Evolutionary conservation across 1,139 yeast genomes (phyloP).

Genomic region (Yamadazyma membranifaciens): DNA sequence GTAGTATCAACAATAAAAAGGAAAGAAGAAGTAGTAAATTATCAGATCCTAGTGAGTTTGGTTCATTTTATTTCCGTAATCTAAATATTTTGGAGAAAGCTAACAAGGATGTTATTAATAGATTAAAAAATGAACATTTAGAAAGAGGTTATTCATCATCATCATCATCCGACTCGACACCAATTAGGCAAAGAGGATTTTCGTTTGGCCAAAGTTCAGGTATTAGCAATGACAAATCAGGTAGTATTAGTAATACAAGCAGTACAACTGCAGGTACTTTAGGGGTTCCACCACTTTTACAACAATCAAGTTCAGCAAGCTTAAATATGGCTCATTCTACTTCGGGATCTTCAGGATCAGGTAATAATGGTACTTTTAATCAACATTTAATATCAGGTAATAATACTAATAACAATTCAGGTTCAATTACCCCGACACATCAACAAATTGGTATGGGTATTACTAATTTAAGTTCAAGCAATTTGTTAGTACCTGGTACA

Average conservation of each 20-base stretch:
- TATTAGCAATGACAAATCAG: not conserved
- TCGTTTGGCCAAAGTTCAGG: conserved; percentile 23
- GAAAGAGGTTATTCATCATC: conserved; percentile 49
- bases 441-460: conserved; percentile 9
- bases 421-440: not conserved
- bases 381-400: conserved; percentile 1
- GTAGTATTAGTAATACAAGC: not conserved
- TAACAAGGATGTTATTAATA: conserved; percentile 85
- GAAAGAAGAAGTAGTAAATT: conserved; percentile 68
- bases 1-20: conserved; percentile 33
- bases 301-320: conserved; percentile 3
- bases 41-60: conserved; percentile 82
- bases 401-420: not conserved
- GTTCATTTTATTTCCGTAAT: conserved; percentile 88
- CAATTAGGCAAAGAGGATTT: conserved; percentile 39
- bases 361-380: not conserved
- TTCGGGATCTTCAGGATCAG: not conserved
- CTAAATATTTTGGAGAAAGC: conserved; percentile 89
- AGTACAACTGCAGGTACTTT: not conserved
- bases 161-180: conserved; percentile 43
- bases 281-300: not conserved
- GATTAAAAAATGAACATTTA: conserved; percentile 79
- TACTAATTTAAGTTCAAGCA: conserved; percentile 4
- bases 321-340: conserved; percentile 2
- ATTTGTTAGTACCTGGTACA: conserved; percentile 6